Evolutionary conservation across 495 filamentous ascomycete species (phyloP).

Genomic region (Neurospora sp.): DNA sequence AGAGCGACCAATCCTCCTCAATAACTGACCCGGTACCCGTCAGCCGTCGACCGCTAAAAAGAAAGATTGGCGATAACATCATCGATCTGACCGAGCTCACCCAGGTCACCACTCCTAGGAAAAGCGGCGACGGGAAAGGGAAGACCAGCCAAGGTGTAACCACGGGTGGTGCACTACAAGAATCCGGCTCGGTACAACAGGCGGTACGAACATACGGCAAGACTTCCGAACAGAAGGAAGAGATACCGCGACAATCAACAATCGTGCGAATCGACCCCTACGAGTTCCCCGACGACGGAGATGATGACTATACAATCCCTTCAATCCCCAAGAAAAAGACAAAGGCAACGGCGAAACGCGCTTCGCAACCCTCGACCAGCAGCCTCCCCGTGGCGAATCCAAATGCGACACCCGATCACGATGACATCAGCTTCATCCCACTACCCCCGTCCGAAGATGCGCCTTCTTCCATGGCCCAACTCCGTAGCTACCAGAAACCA

Average conservation of each 20-base stretch:
- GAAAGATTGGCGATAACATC: background rate
- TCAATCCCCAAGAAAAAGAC: constrained; percentile 2
- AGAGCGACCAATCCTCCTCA: constrained; percentile 4
- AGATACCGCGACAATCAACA: background rate
- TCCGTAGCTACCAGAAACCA: background rate
- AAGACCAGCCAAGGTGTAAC: background rate
- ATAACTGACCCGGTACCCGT: constrained; percentile 9
- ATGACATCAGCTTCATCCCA: background rate
- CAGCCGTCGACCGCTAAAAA: constrained; percentile 1
- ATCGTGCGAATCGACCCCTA: background rate
- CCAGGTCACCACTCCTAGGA: constrained; percentile 12
- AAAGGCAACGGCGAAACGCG: background rate
- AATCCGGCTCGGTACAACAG: background rate
- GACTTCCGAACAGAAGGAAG: background rate
- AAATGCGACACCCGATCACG: background rate
- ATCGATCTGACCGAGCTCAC: constrained; percentile 12
- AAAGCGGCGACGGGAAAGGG: background rate
- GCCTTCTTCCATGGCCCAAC: background rate
- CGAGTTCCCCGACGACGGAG: constrained; percentile 2
- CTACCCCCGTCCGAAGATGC: background rate
- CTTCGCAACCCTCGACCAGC: background rate
- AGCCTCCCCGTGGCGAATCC: background rate
- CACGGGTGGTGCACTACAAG: background rate
- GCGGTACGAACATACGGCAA: constrained; percentile 11
- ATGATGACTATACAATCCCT: constrained; percentile 1